Base-by-base conservation (phyloP, 352 stramenopile species). In the Pythium sukuiense region DNA sequence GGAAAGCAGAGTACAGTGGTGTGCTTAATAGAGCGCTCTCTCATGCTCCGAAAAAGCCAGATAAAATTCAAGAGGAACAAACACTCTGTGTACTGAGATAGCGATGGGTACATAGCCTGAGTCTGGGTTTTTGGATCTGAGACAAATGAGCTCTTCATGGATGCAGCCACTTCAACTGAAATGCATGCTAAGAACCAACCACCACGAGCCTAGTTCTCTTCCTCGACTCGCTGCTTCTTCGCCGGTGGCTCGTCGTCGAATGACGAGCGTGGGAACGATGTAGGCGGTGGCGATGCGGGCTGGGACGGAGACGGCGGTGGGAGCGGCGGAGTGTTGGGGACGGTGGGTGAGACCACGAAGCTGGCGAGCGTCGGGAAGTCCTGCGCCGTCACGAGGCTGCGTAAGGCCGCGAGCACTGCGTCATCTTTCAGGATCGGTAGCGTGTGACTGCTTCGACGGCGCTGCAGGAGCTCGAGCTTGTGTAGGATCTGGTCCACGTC, bases 401-500 rank as follows among this genome's bases (percentile, higher is more conserved):
- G 79, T 14, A 93, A 59, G 14, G 69, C 61, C 1, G 55, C 46
- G 7, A 74, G 18, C 26, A 90, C 37, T 7, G 13, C 67, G n/a
- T 85, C 78, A 50, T 90, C 79, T 20, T 82, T 69, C 11, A 91
- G 62, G 24, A 92, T 60, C 1, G 60, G 46, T 3, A 88, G 61
- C 61, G 30, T 64, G 35, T 69, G 63, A 33, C 45, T 61, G 30
- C 43, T 55, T 24, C 72, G 79, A 16, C 76, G 59, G 2, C 73
- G 67, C 64, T 93, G 85, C 16, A 93, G 67, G 8, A 72, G 76
- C 27, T 94, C 74, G 9, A 94, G 58, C 59, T 90, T 92, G 14
- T 75, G 54, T 4, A 94, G 59, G 20, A 94, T 55, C 32, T 89
- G 78, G 8, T 72, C 68, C 39, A 77, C 71, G 37, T 90, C 79